Conservation (phyloP, 2,329 filamentous ascomycete genomes). For the Claviceps sp. region DNA sequence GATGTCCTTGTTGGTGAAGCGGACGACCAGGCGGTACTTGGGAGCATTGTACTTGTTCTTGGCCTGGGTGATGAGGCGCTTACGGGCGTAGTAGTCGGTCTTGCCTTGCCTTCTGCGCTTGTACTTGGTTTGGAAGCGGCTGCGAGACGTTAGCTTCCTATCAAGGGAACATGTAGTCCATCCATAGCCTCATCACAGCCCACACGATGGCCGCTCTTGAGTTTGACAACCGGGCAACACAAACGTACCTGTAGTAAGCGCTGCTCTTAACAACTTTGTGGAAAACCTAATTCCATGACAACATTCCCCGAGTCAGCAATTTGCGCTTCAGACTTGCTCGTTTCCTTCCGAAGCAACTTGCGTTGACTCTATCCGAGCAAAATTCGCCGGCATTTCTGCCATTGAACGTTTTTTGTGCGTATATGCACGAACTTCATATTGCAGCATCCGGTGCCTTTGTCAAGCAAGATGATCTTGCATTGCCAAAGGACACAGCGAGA, state of each 20-base stretch:
- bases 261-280: conserved; percentile 95
- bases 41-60: conserved; percentile 99
- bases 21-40: conserved; percentile 99
- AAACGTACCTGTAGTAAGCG: conserved; percentile 81
- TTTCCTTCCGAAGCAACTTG: conserved; percentile 93
- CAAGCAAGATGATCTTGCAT: neutral
- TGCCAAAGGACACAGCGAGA: neutral
- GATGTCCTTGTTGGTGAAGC: conserved; percentile 99
- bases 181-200: neutral
- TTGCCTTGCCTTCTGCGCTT: conserved; percentile 90
- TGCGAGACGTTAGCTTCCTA: conserved; percentile 31
- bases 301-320: conserved; percentile 92
- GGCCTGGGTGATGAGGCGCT: conserved; percentile 98
- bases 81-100: conserved; percentile 99
- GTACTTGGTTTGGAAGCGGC: conserved; percentile 99
- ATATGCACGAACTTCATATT: neutral
- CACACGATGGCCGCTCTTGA: neutral
- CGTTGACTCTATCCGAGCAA: conserved; percentile 55
- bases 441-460: neutral
- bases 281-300: conserved; percentile 51
- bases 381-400: conserved; percentile 29
- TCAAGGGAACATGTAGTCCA: neutral
- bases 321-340: conserved; percentile 79
- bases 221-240: no score
- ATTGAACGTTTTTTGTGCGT: neutral